Evolutionary conservation across 1,284 basidiomycete genomes (phyloP).

Genomic region (Flammula alnicola): DNA sequence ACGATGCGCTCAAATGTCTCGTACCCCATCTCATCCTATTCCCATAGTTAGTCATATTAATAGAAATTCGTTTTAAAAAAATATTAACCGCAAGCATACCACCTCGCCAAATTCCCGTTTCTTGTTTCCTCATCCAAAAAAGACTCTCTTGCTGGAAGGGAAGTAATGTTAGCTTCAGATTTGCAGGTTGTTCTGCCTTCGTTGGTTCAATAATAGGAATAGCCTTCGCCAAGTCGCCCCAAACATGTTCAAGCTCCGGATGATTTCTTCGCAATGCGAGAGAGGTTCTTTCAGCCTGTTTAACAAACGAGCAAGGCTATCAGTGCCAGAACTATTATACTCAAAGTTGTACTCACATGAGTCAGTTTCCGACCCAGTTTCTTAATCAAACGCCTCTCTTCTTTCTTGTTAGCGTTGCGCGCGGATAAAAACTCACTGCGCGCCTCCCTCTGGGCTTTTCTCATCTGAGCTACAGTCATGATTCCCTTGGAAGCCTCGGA

Average conservation of each 20-base stretch:
- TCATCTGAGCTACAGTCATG: constrained; percentile 42
- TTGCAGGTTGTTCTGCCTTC: constrained; percentile 79
- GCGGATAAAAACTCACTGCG: constrained; percentile 31
- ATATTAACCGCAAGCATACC: constrained; percentile 88
- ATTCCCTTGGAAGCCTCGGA: constrained; percentile 30
- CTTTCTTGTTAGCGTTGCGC: constrained; percentile 42
- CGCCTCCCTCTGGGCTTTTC: constrained; percentile 26
- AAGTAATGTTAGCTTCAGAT: constrained; percentile 74
- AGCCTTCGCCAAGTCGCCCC: constrained; percentile 82
- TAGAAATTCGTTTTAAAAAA: constrained; percentile 5
- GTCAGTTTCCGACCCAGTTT: constrained; percentile 77
- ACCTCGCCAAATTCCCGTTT: constrained; percentile 86
- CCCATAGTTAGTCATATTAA: constrained; percentile 13
- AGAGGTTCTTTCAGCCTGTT: constrained; percentile 77
- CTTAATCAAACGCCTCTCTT: constrained; percentile 52
- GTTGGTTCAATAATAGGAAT: constrained; percentile 70
- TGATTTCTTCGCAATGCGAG: constrained; percentile 69
- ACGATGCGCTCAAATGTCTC: constrained; percentile 20
- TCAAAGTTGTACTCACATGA: constrained; percentile 43
- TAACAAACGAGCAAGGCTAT: background rate
- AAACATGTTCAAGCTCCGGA: constrained; percentile 82
- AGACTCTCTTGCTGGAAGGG: constrained; percentile 93
- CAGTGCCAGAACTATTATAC: background rate
- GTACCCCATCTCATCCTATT: constrained; percentile 89
- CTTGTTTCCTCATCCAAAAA: constrained; percentile 96